Evolutionary conservation across 805 yeast genomes (phyloP).

Genomic region (Ogataea saltuana): DNA sequence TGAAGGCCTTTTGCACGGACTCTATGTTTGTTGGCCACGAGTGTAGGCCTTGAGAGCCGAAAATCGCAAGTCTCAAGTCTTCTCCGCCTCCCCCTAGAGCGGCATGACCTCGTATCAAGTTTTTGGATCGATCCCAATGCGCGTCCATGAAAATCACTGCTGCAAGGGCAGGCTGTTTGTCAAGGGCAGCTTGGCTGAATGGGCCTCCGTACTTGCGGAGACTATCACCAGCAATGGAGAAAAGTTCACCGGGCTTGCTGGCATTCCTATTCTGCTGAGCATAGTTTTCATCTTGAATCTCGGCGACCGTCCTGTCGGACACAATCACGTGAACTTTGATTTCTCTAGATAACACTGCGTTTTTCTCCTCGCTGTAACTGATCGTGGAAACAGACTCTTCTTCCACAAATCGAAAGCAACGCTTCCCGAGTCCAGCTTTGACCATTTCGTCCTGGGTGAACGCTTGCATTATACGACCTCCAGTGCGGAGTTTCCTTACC

Average conservation of each 20-base stretch:
- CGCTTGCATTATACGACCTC: slow-evolving; percentile 86
- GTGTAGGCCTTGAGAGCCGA: slow-evolving; percentile 90
- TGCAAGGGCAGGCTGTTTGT: slow-evolving; percentile 61
- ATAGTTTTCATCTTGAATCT: slow-evolving; percentile 71
- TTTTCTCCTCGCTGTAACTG: slow-evolving; percentile 41
- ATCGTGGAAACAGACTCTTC: slow-evolving; percentile 57
- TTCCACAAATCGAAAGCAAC: slow-evolving; percentile 75
- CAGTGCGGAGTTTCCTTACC: slow-evolving; percentile 69
- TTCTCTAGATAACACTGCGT: slow-evolving; percentile 41
- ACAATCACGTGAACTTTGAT: slow-evolving; percentile 79
- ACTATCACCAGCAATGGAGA: slow-evolving; percentile 77
- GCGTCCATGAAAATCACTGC: slow-evolving; percentile 86
- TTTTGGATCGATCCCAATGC: slow-evolving; percentile 66
- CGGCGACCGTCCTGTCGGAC: slow-evolving; percentile 63
- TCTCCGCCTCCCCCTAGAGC: slow-evolving; percentile 90
- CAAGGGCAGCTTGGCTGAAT: slow-evolving; percentile 38
- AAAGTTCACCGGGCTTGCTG: slow-evolving; percentile 70
- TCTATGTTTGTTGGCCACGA: slow-evolving; percentile 91
- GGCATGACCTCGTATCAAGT: slow-evolving; percentile 80
- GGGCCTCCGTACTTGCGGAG: slow-evolving; percentile 57
- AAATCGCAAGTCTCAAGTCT: slow-evolving; percentile 75
- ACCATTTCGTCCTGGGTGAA: slow-evolving; percentile 89
- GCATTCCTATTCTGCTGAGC: slow-evolving; percentile 89
- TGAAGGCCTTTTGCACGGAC: slow-evolving; percentile 63
- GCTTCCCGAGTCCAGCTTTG: slow-evolving; percentile 69